Percentiles rank a stretch among this genome's conserved stretches.
Conservation (phyloP, 768 basidiomycete species). For the Agrocybe pediades region DNA sequence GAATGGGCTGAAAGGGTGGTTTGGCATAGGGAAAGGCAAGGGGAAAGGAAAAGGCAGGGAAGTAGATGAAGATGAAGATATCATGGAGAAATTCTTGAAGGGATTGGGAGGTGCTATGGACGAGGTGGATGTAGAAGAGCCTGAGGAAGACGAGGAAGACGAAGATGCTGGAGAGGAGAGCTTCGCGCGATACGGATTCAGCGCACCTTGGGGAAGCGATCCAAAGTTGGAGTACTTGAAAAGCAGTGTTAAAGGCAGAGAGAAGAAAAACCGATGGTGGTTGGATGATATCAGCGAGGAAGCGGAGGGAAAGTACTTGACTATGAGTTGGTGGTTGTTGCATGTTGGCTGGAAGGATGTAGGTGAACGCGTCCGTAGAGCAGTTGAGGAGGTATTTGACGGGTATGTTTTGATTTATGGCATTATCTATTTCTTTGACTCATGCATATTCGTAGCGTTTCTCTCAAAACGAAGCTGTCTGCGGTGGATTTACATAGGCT, state of each 20-base stretch:
- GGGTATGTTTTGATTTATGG: conserved; percentile 50
- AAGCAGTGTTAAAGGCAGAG: neutral
- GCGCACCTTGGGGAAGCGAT: neutral
- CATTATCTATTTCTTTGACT: neutral
- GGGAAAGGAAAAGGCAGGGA: conserved; percentile 24
- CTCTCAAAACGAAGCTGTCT: conserved; percentile 76
- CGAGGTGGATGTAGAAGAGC: conserved; percentile 22
- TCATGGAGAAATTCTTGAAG: conserved; percentile 9
- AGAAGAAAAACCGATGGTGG: conserved; percentile 3
- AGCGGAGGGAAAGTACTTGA: conserved; percentile 78
- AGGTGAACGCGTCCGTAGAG: conserved; percentile 67
- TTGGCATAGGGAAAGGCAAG: conserved; percentile 2
- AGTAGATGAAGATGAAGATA: conserved; percentile 3
- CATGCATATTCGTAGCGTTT: conserved; percentile 56
- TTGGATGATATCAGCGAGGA: conserved; percentile 52
- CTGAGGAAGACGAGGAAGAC: conserved; percentile 16
- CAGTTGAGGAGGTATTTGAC: conserved; percentile 83
- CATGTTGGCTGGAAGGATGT: conserved; percentile 92
- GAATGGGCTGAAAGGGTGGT: neutral
- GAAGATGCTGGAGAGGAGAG: conserved; percentile 18
- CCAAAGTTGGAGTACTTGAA: neutral
- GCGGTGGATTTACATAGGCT: conserved; percentile 68
- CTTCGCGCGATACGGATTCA: neutral
- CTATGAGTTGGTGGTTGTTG: conserved; percentile 90
- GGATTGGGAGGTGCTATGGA: conserved; percentile 2